These are phyloP conservation scores for Cyberlindnera amylophila DNA, from an alignment of 805 yeast genomes.

Conservation along the genomic window DNA sequence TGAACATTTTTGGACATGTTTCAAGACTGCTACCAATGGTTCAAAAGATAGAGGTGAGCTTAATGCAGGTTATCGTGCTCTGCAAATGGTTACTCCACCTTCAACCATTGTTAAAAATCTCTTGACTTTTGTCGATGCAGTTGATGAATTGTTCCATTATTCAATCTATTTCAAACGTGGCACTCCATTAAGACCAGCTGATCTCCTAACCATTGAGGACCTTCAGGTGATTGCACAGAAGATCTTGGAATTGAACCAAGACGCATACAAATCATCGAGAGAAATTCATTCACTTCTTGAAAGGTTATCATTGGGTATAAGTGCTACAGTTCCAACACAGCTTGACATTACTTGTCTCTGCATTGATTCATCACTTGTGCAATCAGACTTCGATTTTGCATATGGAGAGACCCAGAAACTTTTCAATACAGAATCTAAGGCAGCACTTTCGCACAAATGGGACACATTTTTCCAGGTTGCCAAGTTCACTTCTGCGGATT, in stretches of 20 bases:
- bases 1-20: conserved; percentile 39
- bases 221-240: conserved; percentile 37
- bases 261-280: conserved; percentile 43
- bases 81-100: conserved; percentile 21
- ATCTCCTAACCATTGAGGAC: conserved; percentile 31
- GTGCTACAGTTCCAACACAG: conserved; percentile 16
- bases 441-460: conserved; percentile 44
- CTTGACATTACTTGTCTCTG: conserved; percentile 41
- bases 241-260: conserved; percentile 51
- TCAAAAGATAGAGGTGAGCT: conserved; percentile 36
- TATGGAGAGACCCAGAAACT: conserved; percentile 36
- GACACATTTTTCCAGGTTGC: conserved; percentile 61
- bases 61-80: conserved; percentile 32
- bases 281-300: conserved; percentile 38
- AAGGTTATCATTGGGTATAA: conserved; percentile 40
- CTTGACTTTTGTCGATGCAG: conserved; percentile 21
- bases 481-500: conserved; percentile 37
- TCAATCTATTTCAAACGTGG: conserved; percentile 31
- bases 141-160: conserved; percentile 29
- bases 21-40: conserved; percentile 41
- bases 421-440: conserved; percentile 9
- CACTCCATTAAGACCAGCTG: conserved; percentile 37
- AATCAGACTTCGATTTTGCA: conserved; percentile 60
- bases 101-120: conserved; percentile 17
- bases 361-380: conserved; percentile 63